These are phyloP conservation scores for Mycena amicta DNA, from an alignment of 768 basidiomycete genomes.

Conservation along the genomic window DNA sequence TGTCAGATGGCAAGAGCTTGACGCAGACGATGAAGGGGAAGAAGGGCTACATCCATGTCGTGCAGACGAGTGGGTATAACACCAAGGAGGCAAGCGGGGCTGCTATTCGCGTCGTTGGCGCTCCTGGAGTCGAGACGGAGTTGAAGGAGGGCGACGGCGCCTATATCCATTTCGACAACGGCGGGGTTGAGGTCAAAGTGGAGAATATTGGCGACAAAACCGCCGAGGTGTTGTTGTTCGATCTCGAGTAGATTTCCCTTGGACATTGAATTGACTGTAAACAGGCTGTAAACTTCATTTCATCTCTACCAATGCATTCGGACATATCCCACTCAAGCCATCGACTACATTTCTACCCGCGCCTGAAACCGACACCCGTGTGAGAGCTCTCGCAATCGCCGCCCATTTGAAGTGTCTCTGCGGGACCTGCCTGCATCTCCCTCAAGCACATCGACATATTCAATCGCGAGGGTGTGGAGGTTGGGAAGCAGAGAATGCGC, in stretches of 20 bases:
- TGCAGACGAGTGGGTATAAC: slow-evolving; percentile 85
- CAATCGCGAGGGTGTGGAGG: slow-evolving; percentile 12
- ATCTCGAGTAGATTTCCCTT: slow-evolving; percentile 51
- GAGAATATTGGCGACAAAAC: slow-evolving; percentile 66
- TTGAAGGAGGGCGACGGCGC: slow-evolving; percentile 87
- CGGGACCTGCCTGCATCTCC: background rate
- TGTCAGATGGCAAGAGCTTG: slow-evolving; percentile 57
- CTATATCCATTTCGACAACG: slow-evolving; percentile 59
- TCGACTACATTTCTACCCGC: background rate
- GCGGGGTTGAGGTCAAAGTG: slow-evolving; percentile 44
- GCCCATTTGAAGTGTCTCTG: background rate
- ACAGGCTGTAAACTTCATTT: no score
- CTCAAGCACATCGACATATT: slow-evolving; percentile 3
- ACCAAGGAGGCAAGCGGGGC: slow-evolving; percentile 56
- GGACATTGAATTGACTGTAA: background rate
- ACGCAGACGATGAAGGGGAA: slow-evolving; percentile 49
- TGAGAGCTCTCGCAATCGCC: background rate
- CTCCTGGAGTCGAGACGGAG: slow-evolving; percentile 44
- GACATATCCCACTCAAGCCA: background rate
- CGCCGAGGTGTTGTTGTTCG: slow-evolving; percentile 82
- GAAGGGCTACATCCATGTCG: slow-evolving; percentile 82
- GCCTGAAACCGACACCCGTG: background rate
- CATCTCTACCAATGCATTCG: background rate
- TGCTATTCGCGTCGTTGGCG: slow-evolving; percentile 50
- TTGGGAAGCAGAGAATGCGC: slow-evolving; percentile 10